Evolutionary conservation across 2,329 filamentous ascomycete genomes (phyloP).

Genomic region (Cordyceps militaris): DNA sequence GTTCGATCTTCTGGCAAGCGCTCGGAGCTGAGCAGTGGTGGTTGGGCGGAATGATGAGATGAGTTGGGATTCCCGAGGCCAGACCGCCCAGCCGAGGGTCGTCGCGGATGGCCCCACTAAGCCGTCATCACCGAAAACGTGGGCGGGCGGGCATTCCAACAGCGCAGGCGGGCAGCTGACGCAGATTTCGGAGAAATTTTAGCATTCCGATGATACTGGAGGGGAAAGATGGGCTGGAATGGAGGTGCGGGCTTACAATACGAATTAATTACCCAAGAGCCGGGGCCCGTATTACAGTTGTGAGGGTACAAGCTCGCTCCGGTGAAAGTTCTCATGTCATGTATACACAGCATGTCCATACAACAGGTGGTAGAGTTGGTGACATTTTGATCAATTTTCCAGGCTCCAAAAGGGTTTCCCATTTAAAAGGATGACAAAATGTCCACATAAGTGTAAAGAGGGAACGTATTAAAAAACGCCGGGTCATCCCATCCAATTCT

Average conservation of each 20-base stretch:
- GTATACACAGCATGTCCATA: too few relatives aligned
- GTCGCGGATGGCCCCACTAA: neutral
- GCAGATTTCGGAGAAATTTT: neutral
- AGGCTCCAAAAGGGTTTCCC: too few relatives aligned
- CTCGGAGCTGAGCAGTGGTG: neutral
- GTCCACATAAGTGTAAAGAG: neutral
- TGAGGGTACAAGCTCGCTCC: too few relatives aligned
- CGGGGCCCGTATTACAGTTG: too few relatives aligned
- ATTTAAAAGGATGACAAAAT: neutral
- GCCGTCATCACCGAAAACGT: neutral
- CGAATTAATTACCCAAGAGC: too few relatives aligned
- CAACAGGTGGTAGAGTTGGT: too few relatives aligned
- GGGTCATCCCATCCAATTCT: neutral
- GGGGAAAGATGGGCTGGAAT: too few relatives aligned
- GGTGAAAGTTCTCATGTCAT: too few relatives aligned
- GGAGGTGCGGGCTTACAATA: too few relatives aligned
- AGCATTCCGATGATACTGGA: neutral
- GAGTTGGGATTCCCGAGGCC: neutral
- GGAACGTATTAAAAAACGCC: too few relatives aligned
- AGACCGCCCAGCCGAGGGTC: neutral
- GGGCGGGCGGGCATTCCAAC: neutral
- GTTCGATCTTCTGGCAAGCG: neutral
- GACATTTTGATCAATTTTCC: too few relatives aligned
- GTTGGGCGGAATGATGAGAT: neutral
- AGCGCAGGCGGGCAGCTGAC: neutral